These are phyloP conservation scores for Fomitopsis schrenkii DNA, from an alignment of 1,284 basidiomycete genomes.

Conservation along the genomic window DNA sequence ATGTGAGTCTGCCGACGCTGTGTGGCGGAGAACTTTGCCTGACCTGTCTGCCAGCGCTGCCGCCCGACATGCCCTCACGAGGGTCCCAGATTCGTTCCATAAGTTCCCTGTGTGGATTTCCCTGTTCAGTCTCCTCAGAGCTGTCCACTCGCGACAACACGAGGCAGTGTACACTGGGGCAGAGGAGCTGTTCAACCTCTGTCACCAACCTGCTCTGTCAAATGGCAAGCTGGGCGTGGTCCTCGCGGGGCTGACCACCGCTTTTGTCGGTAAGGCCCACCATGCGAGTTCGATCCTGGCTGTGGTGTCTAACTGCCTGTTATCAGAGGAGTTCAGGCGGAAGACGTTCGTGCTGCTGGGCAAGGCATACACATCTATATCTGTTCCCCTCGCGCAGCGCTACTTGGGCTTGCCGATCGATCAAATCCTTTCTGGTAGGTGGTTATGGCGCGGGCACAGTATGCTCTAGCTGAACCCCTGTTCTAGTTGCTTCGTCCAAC, in stretches of 20 bases:
- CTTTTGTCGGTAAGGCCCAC: slow-evolving; percentile 47
- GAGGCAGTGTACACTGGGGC: slow-evolving; percentile 48
- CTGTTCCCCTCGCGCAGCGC: slow-evolving; percentile 43
- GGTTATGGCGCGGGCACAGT: neutral
- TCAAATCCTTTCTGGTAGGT: slow-evolving; percentile 43
- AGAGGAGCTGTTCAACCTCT: slow-evolving; percentile 36
- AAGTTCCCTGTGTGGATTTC: slow-evolving; percentile 39
- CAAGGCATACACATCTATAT: slow-evolving; percentile 58
- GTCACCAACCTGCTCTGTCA: slow-evolving; percentile 38
- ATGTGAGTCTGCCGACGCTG: slow-evolving; percentile 36
- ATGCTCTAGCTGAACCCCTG: neutral
- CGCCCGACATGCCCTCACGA: slow-evolving; percentile 49
- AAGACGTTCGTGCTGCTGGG: slow-evolving; percentile 52
- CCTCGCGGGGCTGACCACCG: slow-evolving; percentile 37
- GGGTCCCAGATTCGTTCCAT: slow-evolving; percentile 46
- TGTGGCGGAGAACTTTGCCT: neutral
- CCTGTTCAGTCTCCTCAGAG: slow-evolving; percentile 43
- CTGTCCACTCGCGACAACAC: slow-evolving; percentile 51
- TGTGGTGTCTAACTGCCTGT: neutral
- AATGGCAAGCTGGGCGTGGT: slow-evolving; percentile 41
- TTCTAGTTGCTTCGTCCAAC: slow-evolving; percentile 36
- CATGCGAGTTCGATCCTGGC: neutral
- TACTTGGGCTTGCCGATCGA: slow-evolving; percentile 53
- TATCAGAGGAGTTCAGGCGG: slow-evolving; percentile 38
- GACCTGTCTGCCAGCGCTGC: slow-evolving; percentile 38